Conservation (phyloP, 306 rosid genomes). For the Rubus idaeus region DNA sequence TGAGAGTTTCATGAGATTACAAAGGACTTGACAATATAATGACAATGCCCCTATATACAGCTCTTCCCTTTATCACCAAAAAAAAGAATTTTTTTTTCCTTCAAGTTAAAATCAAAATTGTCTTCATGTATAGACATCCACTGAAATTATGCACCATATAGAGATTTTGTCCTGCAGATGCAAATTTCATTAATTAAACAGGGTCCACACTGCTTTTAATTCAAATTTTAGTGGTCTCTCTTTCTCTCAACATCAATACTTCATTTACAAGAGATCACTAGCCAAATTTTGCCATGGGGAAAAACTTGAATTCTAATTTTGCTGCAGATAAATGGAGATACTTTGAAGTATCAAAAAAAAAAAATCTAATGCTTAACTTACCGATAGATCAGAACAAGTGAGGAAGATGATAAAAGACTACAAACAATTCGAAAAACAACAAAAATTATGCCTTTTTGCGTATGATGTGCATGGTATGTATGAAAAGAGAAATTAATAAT, state of each 20-base stretch:
- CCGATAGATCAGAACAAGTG: not conserved
- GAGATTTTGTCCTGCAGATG: conserved; percentile 5
- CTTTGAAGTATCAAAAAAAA: not conserved
- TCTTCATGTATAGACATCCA: not conserved
- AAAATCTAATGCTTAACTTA: not conserved
- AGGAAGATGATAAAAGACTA: not conserved
- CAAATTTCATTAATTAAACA: not conserved
- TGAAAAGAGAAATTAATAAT: not conserved
- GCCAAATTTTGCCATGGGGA: not conserved
- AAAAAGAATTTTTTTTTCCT: not conserved
- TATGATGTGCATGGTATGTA: not conserved
- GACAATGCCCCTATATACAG: not conserved
- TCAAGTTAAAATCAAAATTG: not conserved
- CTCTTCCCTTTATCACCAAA: not conserved
- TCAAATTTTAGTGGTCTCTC: not conserved
- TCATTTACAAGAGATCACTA: not conserved
- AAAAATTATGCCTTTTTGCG: not conserved
- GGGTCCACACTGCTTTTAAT: not conserved
- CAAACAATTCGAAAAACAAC: not conserved
- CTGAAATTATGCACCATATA: not conserved
- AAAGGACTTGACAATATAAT: not conserved
- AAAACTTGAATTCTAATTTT: not conserved
- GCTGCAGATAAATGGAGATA: not conserved
- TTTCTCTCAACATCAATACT: not conserved
- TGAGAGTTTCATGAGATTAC: not conserved